Base-by-base conservation (phyloP, 345 rosid genomes). In the Fremontodendron californicum region DNA sequence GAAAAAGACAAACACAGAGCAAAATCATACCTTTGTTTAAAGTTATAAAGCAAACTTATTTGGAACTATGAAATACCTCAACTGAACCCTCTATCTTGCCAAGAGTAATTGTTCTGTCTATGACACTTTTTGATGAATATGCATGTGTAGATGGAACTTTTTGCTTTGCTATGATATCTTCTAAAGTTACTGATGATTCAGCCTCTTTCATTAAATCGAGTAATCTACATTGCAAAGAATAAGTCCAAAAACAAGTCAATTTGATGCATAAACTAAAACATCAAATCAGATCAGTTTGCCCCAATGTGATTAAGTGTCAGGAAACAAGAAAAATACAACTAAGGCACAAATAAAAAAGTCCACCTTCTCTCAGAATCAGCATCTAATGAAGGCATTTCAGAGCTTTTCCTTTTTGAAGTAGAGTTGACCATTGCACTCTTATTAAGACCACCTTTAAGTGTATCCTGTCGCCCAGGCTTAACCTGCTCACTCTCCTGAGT, bases 61-160 rank as follows among this genome's bases (percentile, higher is more conserved):
- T 45, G 48, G 57, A 7, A 71, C 31, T 23, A 66, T 16, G 16
- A 79, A 68, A n/a, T 90, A 93, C 99, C 94, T 90, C 92, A 80
- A 91, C 86, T 54, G 94, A 87, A 79, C 88, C 92, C 83, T 86
- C 96, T 63, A 95, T 90, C 86, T 89, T 95, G 74, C 98, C 99
- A 79, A 86, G 69, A 15, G 94, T 89, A 76, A 93, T 89, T 69
- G 83, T 76, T 86, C 81, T 93, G 77, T 92, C 97, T 62, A 90
- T 80, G 54, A 60, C 76, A 82, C 70, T 55, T 87, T 75, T 93
- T 61, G 81, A 78, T 9, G 86, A 86, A 72, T 77, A 77, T 77
- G 84, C 23, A 70, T 87, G 87, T 27, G 90, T 90, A 72, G 90
- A 87, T 74, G 88, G 89, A 72, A 78, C 80, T 82, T 80, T 84